These are phyloP conservation scores for Smittium mucronatum DNA, from an alignment of 371 early-diverging fungal genomes.

Conservation along the genomic window DNA sequence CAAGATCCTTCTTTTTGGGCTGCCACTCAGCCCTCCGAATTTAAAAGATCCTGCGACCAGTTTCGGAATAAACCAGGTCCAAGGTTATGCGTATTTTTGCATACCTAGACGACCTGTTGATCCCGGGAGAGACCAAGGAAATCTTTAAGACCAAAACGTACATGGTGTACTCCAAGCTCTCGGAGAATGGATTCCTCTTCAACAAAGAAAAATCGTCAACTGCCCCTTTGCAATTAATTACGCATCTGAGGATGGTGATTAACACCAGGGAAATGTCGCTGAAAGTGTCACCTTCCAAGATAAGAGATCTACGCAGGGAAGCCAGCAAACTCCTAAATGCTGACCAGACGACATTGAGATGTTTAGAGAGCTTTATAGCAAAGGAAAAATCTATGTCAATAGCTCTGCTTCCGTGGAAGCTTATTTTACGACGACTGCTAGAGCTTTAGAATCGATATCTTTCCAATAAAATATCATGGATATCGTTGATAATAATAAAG, in stretches of 20 bases:
- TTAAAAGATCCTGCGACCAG: neutral
- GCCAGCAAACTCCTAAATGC: neutral
- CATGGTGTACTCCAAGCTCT: neutral
- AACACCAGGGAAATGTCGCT: neutral
- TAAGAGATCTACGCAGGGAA: neutral
- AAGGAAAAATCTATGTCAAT: neutral
- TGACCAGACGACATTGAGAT: neutral
- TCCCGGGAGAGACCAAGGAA: neutral
- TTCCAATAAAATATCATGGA: neutral
- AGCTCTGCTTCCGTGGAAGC: neutral
- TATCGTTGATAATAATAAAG: neutral
- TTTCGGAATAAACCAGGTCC: neutral
- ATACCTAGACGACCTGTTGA: neutral
- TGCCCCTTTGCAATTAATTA: neutral
- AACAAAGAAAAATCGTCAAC: neutral
- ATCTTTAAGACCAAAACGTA: neutral
- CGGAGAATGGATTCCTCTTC: neutral
- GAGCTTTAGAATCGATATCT: neutral
- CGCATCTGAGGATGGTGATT: neutral
- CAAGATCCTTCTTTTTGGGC: neutral
- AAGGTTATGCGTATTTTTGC: neutral
- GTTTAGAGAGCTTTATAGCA: neutral
- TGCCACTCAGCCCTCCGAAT: neutral
- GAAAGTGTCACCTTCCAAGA: neutral
- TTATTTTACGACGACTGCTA: slow-evolving; percentile 2